Evolutionary conservation across 225 moss, liverwort and hornwort genomes (phyloP).

Genomic region (Straminergon stramineum): DNA sequence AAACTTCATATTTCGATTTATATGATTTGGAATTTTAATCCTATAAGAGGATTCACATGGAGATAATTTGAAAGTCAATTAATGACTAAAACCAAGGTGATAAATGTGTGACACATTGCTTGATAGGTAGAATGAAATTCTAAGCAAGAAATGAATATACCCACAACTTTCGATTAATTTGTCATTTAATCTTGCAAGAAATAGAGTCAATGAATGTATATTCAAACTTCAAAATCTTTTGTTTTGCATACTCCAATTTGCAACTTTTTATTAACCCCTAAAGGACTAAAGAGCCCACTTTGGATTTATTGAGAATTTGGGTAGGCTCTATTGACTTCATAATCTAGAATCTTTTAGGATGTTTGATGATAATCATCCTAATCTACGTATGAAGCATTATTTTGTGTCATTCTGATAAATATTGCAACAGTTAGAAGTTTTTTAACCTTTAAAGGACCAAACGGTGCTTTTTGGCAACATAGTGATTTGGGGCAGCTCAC

Average conservation of each 20-base stretch:
- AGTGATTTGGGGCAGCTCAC: too few relatives aligned
- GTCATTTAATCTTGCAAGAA: background rate
- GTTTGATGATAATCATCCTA: rapidly evolving
- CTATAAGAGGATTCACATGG: rapidly evolving
- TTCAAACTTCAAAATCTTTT: background rate
- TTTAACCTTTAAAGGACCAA: too few relatives aligned
- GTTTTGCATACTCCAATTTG: rapidly evolving
- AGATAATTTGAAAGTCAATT: background rate
- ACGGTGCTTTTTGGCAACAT: too few relatives aligned
- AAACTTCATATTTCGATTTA: background rate
- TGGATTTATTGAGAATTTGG: background rate
- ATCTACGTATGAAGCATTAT: background rate
- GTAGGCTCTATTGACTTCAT: rapidly evolving
- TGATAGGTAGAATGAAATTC: background rate
- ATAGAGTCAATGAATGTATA: rapidly evolving
- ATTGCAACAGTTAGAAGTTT: background rate
- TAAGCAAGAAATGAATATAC: background rate
- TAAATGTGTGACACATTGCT: background rate
- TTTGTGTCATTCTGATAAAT: rapidly evolving
- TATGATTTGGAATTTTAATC: background rate
- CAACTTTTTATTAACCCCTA: rapidly evolving
- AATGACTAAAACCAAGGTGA: background rate
- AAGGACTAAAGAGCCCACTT: rapidly evolving
- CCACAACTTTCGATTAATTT: rapidly evolving
- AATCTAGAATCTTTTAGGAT: rapidly evolving